Conservation (phyloP, 176 grass and related monocot genomes). For the Chloris gayana region DNA sequence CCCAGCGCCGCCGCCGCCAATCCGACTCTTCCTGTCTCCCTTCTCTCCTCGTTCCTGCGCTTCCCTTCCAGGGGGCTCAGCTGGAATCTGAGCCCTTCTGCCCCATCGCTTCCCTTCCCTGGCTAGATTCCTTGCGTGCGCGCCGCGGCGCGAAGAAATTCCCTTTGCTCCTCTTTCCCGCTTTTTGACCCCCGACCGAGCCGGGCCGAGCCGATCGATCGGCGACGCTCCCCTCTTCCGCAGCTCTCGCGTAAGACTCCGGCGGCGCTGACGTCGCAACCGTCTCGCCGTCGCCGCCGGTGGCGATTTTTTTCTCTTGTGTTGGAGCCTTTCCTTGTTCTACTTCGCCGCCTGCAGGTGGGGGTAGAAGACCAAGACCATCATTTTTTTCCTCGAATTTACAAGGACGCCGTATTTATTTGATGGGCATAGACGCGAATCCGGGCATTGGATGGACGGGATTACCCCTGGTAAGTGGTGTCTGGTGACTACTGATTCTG, state of each 20-base stretch:
- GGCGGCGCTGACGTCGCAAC: not conserved
- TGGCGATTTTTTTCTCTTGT: conserved; percentile 35
- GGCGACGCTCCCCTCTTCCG: conserved; percentile 16
- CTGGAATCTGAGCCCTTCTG: conserved; percentile 23
- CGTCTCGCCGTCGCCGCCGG: conserved; percentile 20
- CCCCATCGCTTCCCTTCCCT: conserved; percentile 30
- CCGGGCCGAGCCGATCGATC: conserved; percentile 22
- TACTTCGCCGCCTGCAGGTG: conserved; percentile 52
- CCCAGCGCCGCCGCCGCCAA: conserved; percentile 22
- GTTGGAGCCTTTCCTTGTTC: conserved; percentile 49
- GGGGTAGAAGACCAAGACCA: conserved; percentile 51
- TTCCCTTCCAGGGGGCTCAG: conserved; percentile 16
- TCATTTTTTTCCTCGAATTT: conserved; percentile 46
- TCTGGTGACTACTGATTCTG: too few relatives aligned
- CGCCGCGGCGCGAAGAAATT: conserved; percentile 42
- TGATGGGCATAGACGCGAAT: conserved; percentile 33
- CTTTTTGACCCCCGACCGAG: conserved; percentile 34
- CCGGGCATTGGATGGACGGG: not conserved
- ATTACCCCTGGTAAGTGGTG: conserved; percentile 26
- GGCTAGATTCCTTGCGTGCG: conserved; percentile 53
- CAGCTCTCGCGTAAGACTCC: conserved; percentile 10
- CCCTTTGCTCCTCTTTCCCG: conserved; percentile 10
- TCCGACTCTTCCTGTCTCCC: not conserved
- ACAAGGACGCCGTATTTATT: conserved; percentile 28
- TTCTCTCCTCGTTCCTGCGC: not conserved